Percentiles rank a stretch among this genome's conserved stretches.
Conservation (phyloP, 2,329 filamentous ascomycete genomes). For the Chlorencoelia australis region DNA sequence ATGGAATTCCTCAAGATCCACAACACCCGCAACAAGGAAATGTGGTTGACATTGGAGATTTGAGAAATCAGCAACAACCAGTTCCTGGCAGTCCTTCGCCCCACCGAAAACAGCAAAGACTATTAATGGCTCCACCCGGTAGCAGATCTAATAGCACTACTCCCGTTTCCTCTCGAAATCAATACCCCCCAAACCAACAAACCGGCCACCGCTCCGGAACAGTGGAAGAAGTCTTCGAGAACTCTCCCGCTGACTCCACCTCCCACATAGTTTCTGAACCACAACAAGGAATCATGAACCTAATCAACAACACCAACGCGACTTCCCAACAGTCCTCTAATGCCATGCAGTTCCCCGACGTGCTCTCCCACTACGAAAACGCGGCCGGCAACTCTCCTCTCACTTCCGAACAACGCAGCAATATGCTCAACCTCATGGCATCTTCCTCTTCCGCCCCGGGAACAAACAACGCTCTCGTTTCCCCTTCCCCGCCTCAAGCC, state of each 20-base stretch:
- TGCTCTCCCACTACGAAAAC: conserved; percentile 30
- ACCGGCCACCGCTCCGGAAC: conserved; percentile 35
- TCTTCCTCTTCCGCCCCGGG: conserved; percentile 19
- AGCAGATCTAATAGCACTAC: conserved; percentile 9
- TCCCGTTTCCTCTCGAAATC: conserved; percentile 23
- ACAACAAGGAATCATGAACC: conserved; percentile 53
- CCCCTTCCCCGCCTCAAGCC: conserved; percentile 30
- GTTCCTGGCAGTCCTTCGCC: conserved; percentile 21
- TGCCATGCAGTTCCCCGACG: conserved; percentile 41
- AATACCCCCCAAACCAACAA: conserved; percentile 21
- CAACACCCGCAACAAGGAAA: conserved; percentile 40
- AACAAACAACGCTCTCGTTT: conserved; percentile 25
- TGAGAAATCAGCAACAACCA: conserved; percentile 26
- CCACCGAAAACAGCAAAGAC: conserved; percentile 21
- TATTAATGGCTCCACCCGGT: conserved; percentile 26
- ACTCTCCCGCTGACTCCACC: conserved; percentile 35
- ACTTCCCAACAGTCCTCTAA: conserved; percentile 30
- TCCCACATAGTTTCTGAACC: conserved; percentile 47
- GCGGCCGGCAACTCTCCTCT: conserved; percentile 42
- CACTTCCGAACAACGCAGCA: conserved; percentile 48
- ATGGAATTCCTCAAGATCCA: conserved; percentile 54
- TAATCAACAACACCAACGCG: conserved; percentile 56
- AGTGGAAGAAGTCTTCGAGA: conserved; percentile 52
- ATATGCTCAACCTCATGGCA: conserved; percentile 52
- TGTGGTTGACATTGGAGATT: conserved; percentile 52